These are phyloP conservation scores for Mycena rebaudengoi DNA, from an alignment of 768 basidiomycete species.

Conservation along the genomic window DNA sequence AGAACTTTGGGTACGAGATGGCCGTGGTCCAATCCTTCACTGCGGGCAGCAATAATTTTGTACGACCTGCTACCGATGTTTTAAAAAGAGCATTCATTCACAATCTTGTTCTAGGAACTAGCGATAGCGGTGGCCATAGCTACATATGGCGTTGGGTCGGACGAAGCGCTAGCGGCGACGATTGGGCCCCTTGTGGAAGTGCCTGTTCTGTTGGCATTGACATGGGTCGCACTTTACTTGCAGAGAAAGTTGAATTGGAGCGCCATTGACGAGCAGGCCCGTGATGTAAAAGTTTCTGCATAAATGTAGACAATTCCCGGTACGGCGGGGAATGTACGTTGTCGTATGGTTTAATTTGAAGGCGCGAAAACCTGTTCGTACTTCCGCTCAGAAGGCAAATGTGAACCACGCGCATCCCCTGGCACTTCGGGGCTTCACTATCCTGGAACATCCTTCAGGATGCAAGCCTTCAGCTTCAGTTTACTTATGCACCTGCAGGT, in stretches of 20 bases:
- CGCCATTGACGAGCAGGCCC: too few relatives aligned
- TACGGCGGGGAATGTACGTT: too few relatives aligned
- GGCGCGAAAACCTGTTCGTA: too few relatives aligned
- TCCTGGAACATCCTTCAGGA: too few relatives aligned
- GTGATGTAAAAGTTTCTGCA: too few relatives aligned
- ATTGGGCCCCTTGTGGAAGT: slow-evolving; percentile 84
- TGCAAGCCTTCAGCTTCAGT: too few relatives aligned
- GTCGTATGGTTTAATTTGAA: too few relatives aligned
- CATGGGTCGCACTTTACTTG: slow-evolving; percentile 19
- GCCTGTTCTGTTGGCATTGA: slow-evolving; percentile 72
- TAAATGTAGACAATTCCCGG: too few relatives aligned
- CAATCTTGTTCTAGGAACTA: slow-evolving; percentile 59
- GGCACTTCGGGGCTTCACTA: too few relatives aligned
- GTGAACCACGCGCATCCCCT: too few relatives aligned
- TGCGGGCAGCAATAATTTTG: slow-evolving; percentile 82
- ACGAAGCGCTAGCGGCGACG: slow-evolving; percentile 84
- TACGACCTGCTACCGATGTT: slow-evolving; percentile 38
- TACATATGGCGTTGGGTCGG: slow-evolving; percentile 78
- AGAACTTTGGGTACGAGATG: slow-evolving; percentile 65
- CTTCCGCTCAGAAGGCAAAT: too few relatives aligned
- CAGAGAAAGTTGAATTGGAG: neutral
- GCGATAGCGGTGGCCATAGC: slow-evolving; percentile 86
- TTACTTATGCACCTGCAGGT: too few relatives aligned
- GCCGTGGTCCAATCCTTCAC: slow-evolving; percentile 85
- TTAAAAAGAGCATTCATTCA: neutral